Evolutionary conservation across 2,329 filamentous ascomycete genomes (phyloP), one percentile per base, ranked within the genome.

Genomic region (Aspergillus sp.): DNA sequence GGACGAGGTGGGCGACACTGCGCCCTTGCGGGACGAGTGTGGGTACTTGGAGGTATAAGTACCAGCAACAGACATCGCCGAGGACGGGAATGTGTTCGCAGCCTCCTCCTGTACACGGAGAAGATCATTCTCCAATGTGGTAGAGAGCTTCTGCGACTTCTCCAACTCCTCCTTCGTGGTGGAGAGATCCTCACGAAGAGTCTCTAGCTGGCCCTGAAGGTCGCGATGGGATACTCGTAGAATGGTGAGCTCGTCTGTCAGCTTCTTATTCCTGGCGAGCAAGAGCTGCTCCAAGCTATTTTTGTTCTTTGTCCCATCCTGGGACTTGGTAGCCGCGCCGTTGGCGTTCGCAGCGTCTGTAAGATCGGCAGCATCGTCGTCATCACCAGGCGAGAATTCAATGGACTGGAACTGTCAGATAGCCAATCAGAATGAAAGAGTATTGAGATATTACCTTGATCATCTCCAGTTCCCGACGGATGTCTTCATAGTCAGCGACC

Each of bases 391-490:
- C 2, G 94, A 91, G 70, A 99, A 97, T 74, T 99, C 95, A 69
- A 99, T 97, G 67, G 94, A 96, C 85, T 85, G 60, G 9, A 38
- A 15, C 52, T 30, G 36, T 63, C 60, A 68, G 67, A 15, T 30
- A 45, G 48, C 45, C 25, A 21, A 28, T 41, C 19, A 17, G 4
- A 9, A 4, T 5, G 10, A 9, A 39, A 30, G 8, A 17, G 4
- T 41, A 12, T 17, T 13, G 19, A 48, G 15, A 36, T 66, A 71
- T 60, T 72, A 84, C 84, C 75, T 97, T 97, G 62, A 99, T 85
- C 63, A 98, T 93, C 70, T 98, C 94, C 3, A 99, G 84, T 76
- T 99, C 96, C 65, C 96, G 91, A 78, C 95, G 97, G 51, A 99
- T 87, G 61, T 98, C 94, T 36, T 98, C 93, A 74, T 99, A 99